A percentile compares a stretch with the other conserved stretches of the same genome.
phyloP scores from a whole-genome alignment of 129 eudicot genomes.

The Erigeron canadensis region DNA sequence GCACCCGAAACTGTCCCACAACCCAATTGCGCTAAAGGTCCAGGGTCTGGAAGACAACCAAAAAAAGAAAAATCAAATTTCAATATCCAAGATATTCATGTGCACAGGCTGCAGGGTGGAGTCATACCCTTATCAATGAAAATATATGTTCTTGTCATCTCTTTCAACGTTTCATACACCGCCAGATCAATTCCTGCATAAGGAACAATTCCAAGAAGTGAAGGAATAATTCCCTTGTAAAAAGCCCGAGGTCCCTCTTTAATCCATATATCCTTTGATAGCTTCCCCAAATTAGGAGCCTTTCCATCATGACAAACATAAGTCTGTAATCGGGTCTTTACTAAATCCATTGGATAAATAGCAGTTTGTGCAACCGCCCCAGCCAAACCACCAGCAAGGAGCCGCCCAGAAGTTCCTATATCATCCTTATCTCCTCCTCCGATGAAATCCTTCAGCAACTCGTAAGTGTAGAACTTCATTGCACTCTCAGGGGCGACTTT shows the following conservation, averaged over 20 bases:
- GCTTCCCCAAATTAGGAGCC: slow-evolving; percentile 66
- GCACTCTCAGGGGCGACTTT: slow-evolving; percentile 99
- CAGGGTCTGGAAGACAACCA: slow-evolving; percentile 54
- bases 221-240: slow-evolving; percentile 81
- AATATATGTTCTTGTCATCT: slow-evolving; percentile 65
- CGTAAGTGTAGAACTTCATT: slow-evolving; percentile 84
- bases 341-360: slow-evolving; percentile 95
- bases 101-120: background rate
- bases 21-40: slow-evolving; percentile 85
- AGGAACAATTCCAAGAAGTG: slow-evolving; percentile 94
- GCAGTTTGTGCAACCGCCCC: slow-evolving; percentile 97
- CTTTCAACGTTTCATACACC: slow-evolving; percentile 84
- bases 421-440: slow-evolving; percentile 71
- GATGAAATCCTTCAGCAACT: slow-evolving; percentile 61
- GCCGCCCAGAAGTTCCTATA: slow-evolving; percentile 77
- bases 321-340: slow-evolving; percentile 92
- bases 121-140: slow-evolving; percentile 68
- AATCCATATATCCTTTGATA: slow-evolving; percentile 79
- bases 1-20: slow-evolving; percentile 97
- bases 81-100: background rate
- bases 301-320: slow-evolving; percentile 60
- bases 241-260: slow-evolving; percentile 91
- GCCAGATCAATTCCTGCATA: slow-evolving; percentile 96
- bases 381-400: slow-evolving; percentile 90
- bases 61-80: background rate